A percentile compares a stretch with the other conserved stretches of the same genome.
These are phyloP conservation scores for Wickerhamiella musiphila DNA, from an alignment of 805 yeast genomes.

Conservation along the genomic window DNA sequence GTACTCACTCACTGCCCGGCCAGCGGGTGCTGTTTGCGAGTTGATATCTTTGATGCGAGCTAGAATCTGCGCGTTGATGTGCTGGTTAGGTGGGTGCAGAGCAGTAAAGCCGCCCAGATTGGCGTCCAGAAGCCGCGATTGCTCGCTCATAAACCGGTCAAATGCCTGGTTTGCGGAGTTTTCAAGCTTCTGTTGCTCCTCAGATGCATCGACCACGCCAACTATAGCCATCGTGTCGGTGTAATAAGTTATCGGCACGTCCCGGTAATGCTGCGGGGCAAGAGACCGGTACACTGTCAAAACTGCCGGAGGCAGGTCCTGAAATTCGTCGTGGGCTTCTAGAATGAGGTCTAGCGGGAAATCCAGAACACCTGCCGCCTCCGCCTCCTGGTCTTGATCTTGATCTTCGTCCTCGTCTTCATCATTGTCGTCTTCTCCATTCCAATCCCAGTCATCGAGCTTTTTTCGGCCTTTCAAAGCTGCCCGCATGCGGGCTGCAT, in stretches of 20 bases:
- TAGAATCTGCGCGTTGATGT: constrained; percentile 2
- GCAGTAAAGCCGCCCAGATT: constrained; percentile 4
- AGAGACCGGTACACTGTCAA: constrained; percentile 11
- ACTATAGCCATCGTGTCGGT: constrained; percentile 9
- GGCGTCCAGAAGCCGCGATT: constrained; percentile 2
- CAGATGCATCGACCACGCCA: constrained; percentile 2
- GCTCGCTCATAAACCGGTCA: constrained; percentile 3
- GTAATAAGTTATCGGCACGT: constrained; percentile 8
- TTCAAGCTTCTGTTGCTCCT: no score
- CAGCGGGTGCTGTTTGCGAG: constrained; percentile 9
- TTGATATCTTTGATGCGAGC: constrained; percentile 7
- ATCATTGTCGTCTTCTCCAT: constrained; percentile 12
- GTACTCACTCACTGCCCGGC: constrained; percentile 9
- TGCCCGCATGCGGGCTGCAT: constrained; percentile 6
- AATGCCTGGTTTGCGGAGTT: constrained; percentile 4
- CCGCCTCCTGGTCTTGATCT: constrained; percentile 1
- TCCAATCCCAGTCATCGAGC: constrained; percentile 2
- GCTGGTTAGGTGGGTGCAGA: background rate
- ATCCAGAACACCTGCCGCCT: background rate
- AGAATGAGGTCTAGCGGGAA: constrained; percentile 6
- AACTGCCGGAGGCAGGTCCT: constrained; percentile 4
- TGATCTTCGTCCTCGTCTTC: constrained; percentile 10
- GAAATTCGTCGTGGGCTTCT: constrained; percentile 4
- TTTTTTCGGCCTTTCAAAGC: background rate
- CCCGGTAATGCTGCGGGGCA: constrained; percentile 9